These are phyloP conservation scores for Leccinum idahoense DNA, from an alignment of 1,284 basidiomycete species.

Conservation along the genomic window DNA sequence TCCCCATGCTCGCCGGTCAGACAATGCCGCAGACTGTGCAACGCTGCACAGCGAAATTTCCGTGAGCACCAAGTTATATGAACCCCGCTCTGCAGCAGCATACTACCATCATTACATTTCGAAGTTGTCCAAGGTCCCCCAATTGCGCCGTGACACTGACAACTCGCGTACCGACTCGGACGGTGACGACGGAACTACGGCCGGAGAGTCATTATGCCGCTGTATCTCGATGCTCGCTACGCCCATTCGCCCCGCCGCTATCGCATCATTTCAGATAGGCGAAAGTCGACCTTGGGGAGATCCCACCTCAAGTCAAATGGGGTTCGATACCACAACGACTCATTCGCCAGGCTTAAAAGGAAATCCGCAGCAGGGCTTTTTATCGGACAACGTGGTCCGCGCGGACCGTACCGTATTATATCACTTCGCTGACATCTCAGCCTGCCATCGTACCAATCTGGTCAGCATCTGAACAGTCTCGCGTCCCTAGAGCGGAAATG, in stretches of 20 bases:
- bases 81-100: background rate
- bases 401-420: background rate
- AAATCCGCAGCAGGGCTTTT: background rate
- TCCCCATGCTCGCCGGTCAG: background rate
- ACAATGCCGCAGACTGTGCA: background rate
- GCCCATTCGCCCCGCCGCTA: background rate
- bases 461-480: background rate
- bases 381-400: background rate
- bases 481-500: background rate
- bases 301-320: slow-evolving; percentile 1
- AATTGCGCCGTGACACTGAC: background rate
- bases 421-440: background rate
- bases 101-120: background rate
- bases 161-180: background rate
- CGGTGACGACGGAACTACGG: background rate
- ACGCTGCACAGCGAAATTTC: background rate
- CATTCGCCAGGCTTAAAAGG: background rate
- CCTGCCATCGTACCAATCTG: background rate
- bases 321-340: background rate
- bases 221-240: background rate
- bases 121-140: background rate
- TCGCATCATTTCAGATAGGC: background rate
- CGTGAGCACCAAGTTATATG: background rate
- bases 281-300: background rate
- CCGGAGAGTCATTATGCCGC: background rate